Conservation (phyloP, 768 basidiomycete species). For the Hericium erinaceus region DNA sequence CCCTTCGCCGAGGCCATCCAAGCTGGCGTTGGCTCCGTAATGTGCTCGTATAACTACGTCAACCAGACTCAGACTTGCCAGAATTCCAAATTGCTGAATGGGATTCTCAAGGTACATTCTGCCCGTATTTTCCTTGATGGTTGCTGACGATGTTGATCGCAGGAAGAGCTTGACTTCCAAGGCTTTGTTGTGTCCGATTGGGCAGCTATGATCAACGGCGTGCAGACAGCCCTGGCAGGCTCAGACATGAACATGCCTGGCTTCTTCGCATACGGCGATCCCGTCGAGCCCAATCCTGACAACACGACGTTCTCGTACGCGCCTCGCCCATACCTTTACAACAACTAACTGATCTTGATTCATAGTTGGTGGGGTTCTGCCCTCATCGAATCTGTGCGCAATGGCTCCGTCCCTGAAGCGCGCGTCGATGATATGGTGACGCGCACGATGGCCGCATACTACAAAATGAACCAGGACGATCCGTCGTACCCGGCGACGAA, state of each 20-base stretch:
- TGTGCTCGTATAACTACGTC: slow-evolving; percentile 70
- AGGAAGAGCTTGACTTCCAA: slow-evolving; percentile 36
- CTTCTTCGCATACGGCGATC: not conserved
- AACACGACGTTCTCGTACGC: not conserved
- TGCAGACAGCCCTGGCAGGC: slow-evolving; percentile 40
- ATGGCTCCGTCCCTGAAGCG: slow-evolving; percentile 57
- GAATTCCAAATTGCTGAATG: slow-evolving; percentile 61
- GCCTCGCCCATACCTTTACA: not conserved
- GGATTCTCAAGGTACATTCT: slow-evolving; percentile 47
- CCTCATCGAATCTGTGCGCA: slow-evolving; percentile 57
- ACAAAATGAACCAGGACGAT: slow-evolving; percentile 55
- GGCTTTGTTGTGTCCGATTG: slow-evolving; percentile 76
- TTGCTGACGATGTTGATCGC: not conserved
- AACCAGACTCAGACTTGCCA: slow-evolving; percentile 72
- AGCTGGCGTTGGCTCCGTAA: slow-evolving; percentile 64
- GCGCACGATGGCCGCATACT: slow-evolving; percentile 69
- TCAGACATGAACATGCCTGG: slow-evolving; percentile 64
- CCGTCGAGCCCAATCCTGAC: not conserved
- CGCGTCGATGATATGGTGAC: slow-evolving; percentile 78
- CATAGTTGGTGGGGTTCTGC: slow-evolving; percentile 58
- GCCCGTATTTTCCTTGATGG: not conserved
- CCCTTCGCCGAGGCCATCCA: slow-evolving; percentile 63
- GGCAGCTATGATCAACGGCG: slow-evolving; percentile 54
- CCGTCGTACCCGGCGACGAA: slow-evolving; percentile 53
- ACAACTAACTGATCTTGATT: slow-evolving; percentile 34